Evolutionary conservation across 257 asterid genomes (phyloP), one percentile per base, ranked within the genome.

Genomic region (Capsicum baccatum): DNA sequence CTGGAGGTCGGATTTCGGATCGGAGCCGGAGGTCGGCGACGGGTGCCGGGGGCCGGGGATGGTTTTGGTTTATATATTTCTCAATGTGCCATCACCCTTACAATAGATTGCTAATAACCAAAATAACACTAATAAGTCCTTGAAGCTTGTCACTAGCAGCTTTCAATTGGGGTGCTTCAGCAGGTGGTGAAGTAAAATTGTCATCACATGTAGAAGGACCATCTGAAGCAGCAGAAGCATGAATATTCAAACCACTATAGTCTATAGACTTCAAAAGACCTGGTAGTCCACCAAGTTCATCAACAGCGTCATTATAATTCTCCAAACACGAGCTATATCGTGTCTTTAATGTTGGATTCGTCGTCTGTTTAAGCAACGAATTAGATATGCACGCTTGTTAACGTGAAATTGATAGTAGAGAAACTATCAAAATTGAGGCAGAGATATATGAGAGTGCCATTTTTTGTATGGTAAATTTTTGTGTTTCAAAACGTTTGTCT

Each of bases 301-400:
- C 81, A 0, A 73, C n/a, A 0, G 92, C 85, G 0, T 86, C 76
- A 1, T 37, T 21, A 37, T 79, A 88, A 10, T 37, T 57, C 79
- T 87, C 88, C 15, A 84, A 11, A 82, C 97, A 91, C 4, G 92
- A 47, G 0, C 19, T 62, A 1, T 60, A 79, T 33, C 13, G 19
- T 2, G 0, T 76, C 58, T 69, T 76, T 13, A 82, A 7, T 14
- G 6, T 78, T 8, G 82, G 44, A 39, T 39, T 39, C 5, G 44
- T 39, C 5, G 5, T 4, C 44, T 39, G 44, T 39, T 39, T 39
- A 39, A 39, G 44, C 44, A 39, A 39, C 44, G 44, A 39, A 39
- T 39, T 39, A 39, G 33, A 1, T 26, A 26, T 26, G 33, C 19
- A 67, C 67, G 8, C 5, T 82, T 10, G 66, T 54, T 17, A 26